These are phyloP conservation scores for Silene latifolia DNA, from an alignment of 148 eudicot genomes.

Conservation along the genomic window DNA sequence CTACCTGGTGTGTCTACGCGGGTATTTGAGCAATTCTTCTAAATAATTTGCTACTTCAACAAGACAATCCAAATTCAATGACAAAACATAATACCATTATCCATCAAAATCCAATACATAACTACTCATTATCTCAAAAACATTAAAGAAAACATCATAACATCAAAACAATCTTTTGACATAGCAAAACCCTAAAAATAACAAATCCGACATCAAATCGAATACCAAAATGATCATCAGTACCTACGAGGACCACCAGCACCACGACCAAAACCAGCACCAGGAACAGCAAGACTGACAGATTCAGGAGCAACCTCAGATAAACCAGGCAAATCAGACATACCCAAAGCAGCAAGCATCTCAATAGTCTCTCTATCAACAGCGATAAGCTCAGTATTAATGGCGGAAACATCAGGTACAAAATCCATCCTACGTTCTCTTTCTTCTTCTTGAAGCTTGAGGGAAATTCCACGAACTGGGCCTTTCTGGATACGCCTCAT, in stretches of 20 bases:
- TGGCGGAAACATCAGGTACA: constrained; percentile 45
- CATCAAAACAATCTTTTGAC: too few species aligned
- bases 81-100: not conserved
- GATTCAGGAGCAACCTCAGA: constrained; percentile 29
- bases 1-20: too few species aligned
- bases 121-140: too few species aligned
- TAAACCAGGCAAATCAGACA: constrained; percentile 40
- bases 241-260: constrained; percentile 32
- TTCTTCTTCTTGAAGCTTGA: constrained; percentile 46
- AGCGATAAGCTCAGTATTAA: constrained; percentile 22
- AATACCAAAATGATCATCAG: not conserved
- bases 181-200: too few species aligned
- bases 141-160: too few species aligned
- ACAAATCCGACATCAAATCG: too few species aligned
- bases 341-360: constrained; percentile 43
- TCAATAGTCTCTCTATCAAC: constrained; percentile 43
- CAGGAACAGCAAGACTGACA: constrained; percentile 5
- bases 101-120: too few species aligned
- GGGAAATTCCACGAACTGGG: constrained; percentile 44
- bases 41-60: not conserved
- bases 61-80: not conserved
- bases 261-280: constrained; percentile 23
- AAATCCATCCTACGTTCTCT: constrained; percentile 51
- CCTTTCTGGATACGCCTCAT: constrained; percentile 53
- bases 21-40: too few species aligned